Base-by-base conservation (phyloP, 176 grass and related monocot genomes). In the Alopecurus myosuroides region DNA sequence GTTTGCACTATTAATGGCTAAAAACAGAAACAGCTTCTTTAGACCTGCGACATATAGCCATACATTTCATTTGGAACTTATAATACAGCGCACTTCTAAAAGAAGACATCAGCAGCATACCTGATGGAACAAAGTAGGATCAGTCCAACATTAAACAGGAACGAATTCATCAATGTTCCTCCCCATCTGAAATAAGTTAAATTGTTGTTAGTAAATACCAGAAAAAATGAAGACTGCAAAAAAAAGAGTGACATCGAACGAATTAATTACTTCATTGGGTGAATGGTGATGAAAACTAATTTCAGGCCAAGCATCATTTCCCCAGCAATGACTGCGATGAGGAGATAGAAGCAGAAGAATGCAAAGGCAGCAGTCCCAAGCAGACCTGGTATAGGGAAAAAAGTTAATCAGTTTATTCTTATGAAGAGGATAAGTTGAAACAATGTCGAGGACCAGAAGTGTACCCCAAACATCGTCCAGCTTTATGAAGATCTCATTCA, bases 401-500 rank as follows among this genome's bases (percentile, higher is more conserved):
- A 57, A 10, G 67, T 29, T 49, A 8, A n/a, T 86, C 50, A 19
- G 25, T 60, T 49, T 67, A 76, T 80, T 77, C n/a, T 50, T 26
- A 34, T 26, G 23, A 44, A 51, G 42, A 77, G 53, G 29, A 64
- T 45, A 82, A 85, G 31, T 35, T 88, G 18, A 87, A 64, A 74
- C 11, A 76, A 77, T 82, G 34, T 56, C 51, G 34, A 80, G 45
- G 33, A 85, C 81, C 68, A 87, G 57, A 83, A 90, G 22, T 62
- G 62, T 91, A 99, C 97, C 97, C 97, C 97, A 99, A 68, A 92
- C 88, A 61, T 85, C 78, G 48, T 99, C 97, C 88, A 99, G 73
- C 82, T 99, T 99, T 79, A 99, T 85, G 84, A 99, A 99, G 61
- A 99, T 89, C 86, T 99, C 97, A 86, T 99, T 99, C 89, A 99